These are phyloP conservation scores for Schwanniomyces yamadae DNA, from an alignment of 805 yeast genomes.

Conservation along the genomic window DNA sequence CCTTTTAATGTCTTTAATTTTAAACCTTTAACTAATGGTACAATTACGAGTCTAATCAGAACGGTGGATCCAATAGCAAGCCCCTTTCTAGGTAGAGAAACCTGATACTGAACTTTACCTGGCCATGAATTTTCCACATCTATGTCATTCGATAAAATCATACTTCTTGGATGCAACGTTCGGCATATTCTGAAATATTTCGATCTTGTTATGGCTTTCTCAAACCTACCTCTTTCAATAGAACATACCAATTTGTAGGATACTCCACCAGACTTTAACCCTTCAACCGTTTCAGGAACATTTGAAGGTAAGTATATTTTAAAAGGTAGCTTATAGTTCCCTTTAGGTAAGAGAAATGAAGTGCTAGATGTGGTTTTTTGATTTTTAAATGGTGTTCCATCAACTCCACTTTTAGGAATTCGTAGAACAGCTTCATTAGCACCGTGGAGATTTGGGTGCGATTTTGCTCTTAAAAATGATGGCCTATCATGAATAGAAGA, in stretches of 20 bases:
- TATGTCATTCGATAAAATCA: slow-evolving; percentile 40
- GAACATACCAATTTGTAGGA: slow-evolving; percentile 43
- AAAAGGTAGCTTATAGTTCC: slow-evolving; percentile 54
- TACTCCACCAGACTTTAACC: slow-evolving; percentile 41
- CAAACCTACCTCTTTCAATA: slow-evolving; percentile 45
- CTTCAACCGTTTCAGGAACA: slow-evolving; percentile 51
- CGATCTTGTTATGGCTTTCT: slow-evolving; percentile 30
- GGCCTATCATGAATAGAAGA: slow-evolving; percentile 18
- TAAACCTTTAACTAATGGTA: slow-evolving; percentile 49
- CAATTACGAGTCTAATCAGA: slow-evolving; percentile 41
- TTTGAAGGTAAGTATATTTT: slow-evolving; percentile 43
- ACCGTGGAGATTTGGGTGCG: slow-evolving; percentile 23
- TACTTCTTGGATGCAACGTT: slow-evolving; percentile 40
- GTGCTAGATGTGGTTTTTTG: slow-evolving; percentile 20
- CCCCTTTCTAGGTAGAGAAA: slow-evolving; percentile 41
- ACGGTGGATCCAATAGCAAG: slow-evolving; percentile 47
- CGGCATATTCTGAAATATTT: slow-evolving; percentile 46
- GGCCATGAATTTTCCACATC: slow-evolving; percentile 54
- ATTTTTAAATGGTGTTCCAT: slow-evolving; percentile 45
- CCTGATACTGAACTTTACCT: slow-evolving; percentile 50
- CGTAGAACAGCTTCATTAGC: slow-evolving; percentile 15
- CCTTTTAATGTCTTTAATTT: slow-evolving; percentile 23
- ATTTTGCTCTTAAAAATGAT: slow-evolving; percentile 26
- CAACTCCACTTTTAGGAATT: slow-evolving; percentile 36
- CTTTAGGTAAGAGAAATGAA: slow-evolving; percentile 47